Evolutionary conservation across 129 eudicot species (phyloP).

Genomic region (Escallonia herrerae): DNA sequence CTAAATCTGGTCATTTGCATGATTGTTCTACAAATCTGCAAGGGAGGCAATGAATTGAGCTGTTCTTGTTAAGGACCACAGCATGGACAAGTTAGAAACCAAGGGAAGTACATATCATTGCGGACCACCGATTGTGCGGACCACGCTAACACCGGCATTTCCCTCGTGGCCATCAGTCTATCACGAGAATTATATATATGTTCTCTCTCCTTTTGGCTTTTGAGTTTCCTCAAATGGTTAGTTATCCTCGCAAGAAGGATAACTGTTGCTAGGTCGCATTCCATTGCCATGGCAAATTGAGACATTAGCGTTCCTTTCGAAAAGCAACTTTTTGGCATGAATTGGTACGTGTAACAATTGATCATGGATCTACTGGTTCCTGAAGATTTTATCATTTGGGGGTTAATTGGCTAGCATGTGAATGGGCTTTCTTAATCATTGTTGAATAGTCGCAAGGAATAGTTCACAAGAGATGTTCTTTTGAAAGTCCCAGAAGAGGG

Average conservation of each 20-base stretch:
- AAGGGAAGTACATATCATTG: not conserved
- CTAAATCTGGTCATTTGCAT: no score
- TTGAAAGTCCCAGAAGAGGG: not conserved
- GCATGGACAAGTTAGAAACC: not conserved
- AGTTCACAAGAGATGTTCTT: no score
- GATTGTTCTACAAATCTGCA: not conserved
- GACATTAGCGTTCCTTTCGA: not conserved
- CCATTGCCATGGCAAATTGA: no score
- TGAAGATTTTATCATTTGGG: not conserved
- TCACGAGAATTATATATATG: not conserved
- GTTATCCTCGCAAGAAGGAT: no score
- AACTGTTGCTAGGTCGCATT: no score
- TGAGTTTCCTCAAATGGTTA: no score
- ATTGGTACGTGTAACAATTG: not conserved
- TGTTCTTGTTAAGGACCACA: not conserved
- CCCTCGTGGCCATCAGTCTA: not conserved
- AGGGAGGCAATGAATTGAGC: not conserved
- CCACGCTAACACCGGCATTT: conserved; percentile 7
- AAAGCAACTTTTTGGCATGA: not conserved
- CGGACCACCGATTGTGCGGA: conserved; percentile 3
- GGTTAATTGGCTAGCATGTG: not conserved
- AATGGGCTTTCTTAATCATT: not conserved
- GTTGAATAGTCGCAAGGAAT: not conserved
- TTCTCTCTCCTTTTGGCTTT: no score
- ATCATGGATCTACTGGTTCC: no score